phyloP scores from a whole-genome alignment of 352 stramenopile species.

The Pythium brachiatum region DNA sequence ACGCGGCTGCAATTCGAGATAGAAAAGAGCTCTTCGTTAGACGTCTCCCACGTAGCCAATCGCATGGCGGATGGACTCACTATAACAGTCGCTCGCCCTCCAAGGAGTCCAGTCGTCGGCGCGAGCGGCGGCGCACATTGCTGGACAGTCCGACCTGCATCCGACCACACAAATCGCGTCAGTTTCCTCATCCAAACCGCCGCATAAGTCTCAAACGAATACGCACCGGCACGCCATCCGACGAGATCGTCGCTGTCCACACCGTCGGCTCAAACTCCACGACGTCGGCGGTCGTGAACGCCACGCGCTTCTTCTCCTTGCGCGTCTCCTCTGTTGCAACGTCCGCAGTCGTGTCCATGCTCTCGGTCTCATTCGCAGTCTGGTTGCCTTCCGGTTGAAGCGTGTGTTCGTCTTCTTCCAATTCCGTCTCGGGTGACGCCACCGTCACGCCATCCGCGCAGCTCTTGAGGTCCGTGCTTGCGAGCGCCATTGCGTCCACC shows the following conservation, averaged over 20 bases:
- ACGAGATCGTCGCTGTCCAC: constrained; percentile 78
- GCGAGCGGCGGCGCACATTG: constrained; percentile 59
- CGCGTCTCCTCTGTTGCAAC: not conserved
- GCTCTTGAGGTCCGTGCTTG: constrained; percentile 16
- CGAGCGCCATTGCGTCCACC: constrained; percentile 16
- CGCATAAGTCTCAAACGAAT: not conserved
- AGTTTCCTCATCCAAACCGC: not conserved
- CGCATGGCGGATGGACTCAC: constrained; percentile 19
- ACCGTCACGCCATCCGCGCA: not conserved
- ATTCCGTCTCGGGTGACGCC: not conserved
- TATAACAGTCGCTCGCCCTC: constrained; percentile 56
- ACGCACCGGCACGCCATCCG: constrained; percentile 69
- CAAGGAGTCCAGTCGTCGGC: constrained; percentile 60
- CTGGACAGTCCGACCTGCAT: constrained; percentile 68
- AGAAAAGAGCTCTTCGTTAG: constrained; percentile 1
- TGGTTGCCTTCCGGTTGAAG: constrained; percentile 9
- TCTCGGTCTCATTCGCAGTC: constrained; percentile 8
- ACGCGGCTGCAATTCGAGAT: constrained; percentile 37
- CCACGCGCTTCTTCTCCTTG: constrained; percentile 32
- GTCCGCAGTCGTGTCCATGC: constrained; percentile 26
- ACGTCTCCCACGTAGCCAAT: not conserved
- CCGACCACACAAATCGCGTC: constrained; percentile 4
- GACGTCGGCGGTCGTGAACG: constrained; percentile 61
- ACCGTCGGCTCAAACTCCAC: constrained; percentile 82
- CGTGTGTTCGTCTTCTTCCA: not conserved